Evolutionary conservation across 768 basidiomycete genomes (phyloP).

Genomic region (Favolaschia claudopus): DNA sequence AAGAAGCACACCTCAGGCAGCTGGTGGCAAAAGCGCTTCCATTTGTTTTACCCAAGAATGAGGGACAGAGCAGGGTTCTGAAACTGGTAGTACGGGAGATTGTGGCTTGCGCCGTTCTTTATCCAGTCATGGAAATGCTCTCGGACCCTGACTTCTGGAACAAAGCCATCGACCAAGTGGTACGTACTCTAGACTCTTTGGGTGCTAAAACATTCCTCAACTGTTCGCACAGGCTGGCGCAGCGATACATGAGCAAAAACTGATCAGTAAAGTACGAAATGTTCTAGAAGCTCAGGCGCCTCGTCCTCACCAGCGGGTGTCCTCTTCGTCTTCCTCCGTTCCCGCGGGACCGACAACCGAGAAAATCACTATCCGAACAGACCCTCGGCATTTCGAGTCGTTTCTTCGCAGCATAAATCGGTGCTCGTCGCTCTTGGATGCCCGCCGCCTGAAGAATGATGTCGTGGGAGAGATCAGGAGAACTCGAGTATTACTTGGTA

Average conservation of each 20-base stretch:
- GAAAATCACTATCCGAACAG: slow-evolving; percentile 83
- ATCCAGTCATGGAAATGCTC: slow-evolving; percentile 91
- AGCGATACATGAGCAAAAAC: slow-evolving; percentile 64
- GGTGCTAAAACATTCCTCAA: background rate
- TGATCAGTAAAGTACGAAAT: slow-evolving; percentile 88
- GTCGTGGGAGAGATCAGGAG: slow-evolving; percentile 89
- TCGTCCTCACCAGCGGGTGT: slow-evolving; percentile 50
- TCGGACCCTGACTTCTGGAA: slow-evolving; percentile 99
- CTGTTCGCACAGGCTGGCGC: slow-evolving; percentile 51
- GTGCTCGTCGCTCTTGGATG: slow-evolving; percentile 86
- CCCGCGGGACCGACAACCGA: slow-evolving; percentile 58
- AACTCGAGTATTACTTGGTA: slow-evolving; percentile 78
- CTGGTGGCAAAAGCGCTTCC: slow-evolving; percentile 78
- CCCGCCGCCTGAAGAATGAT: slow-evolving; percentile 90
- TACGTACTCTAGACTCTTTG: slow-evolving; percentile 48
- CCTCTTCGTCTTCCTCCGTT: slow-evolving; percentile 47
- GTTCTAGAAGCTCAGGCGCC: slow-evolving; percentile 84
- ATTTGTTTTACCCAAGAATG: slow-evolving; percentile 76
- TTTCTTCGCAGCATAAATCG: slow-evolving; percentile 88
- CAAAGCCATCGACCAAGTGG: slow-evolving; percentile 88
- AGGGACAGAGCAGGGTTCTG: slow-evolving; percentile 73
- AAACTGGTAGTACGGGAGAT: slow-evolving; percentile 83
- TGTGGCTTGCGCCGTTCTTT: slow-evolving; percentile 79
- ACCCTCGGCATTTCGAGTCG: slow-evolving; percentile 85
- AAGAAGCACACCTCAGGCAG: slow-evolving; percentile 83